phyloP scores from a whole-genome alignment of 148 eudicot genomes.

The Fagopyrum tataricum region DNA sequence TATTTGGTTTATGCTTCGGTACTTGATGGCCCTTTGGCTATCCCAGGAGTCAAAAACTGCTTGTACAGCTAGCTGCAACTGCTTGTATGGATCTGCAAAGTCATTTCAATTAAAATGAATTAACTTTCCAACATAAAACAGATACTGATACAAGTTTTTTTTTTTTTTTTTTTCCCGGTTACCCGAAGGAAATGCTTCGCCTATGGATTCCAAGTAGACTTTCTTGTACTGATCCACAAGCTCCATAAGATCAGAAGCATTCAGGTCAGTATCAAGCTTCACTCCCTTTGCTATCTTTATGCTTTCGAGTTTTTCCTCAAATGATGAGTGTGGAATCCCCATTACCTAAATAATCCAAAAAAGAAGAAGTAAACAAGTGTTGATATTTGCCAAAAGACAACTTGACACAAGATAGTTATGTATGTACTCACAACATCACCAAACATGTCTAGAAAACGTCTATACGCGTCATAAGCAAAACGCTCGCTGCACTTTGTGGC shows the following conservation, averaged over 20 bases:
- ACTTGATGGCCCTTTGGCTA: conserved; percentile 81
- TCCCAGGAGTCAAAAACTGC: conserved; percentile 98
- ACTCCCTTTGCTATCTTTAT: conserved; percentile 60
- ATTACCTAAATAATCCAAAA: conserved; percentile 45
- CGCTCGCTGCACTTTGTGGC: conserved; percentile 90
- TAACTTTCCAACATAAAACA: no score
- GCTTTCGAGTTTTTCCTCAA: conserved; percentile 70
- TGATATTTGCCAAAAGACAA: no score
- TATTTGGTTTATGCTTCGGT: conserved; percentile 82
- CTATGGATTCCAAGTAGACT: conserved; percentile 73
- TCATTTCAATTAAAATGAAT: neutral
- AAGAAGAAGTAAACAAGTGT: neutral
- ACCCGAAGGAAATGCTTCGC: conserved; percentile 86
- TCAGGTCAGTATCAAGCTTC: conserved; percentile 70
- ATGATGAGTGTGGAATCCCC: conserved; percentile 76
- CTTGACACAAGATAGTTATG: neutral
- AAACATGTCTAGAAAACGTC: conserved; percentile 97
- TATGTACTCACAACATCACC: conserved; percentile 67
- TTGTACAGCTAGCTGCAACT: conserved; percentile 67
- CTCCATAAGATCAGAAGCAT: conserved; percentile 74
- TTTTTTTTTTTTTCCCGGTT: neutral
- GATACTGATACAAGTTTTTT: neutral
- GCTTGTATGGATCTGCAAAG: conserved; percentile 69
- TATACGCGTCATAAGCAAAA: conserved; percentile 85
- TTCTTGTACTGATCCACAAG: conserved; percentile 70